phyloP scores from a whole-genome alignment of 495 filamentous ascomycete genomes.

The Clohesyomyces aquaticus region DNA sequence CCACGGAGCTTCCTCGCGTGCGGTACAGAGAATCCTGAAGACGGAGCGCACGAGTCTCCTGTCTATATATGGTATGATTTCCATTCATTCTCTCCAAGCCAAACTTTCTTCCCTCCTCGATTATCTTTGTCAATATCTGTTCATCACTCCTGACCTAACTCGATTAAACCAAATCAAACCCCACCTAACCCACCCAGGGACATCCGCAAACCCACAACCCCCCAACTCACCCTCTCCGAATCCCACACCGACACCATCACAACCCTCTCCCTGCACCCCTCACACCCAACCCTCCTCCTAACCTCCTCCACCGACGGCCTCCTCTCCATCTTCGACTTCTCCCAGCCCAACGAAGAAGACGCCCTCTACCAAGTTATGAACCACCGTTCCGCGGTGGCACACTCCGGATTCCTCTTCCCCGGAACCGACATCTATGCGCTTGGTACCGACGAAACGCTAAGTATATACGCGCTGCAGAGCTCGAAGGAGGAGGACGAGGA shows the following conservation, averaged over 20 bases:
- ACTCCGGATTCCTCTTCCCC: constrained; percentile 70
- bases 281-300: constrained; percentile 64
- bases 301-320: constrained; percentile 93
- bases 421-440: constrained; percentile 60
- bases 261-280: constrained; percentile 70
- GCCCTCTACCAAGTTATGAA: constrained; percentile 86
- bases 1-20: constrained; percentile 65
- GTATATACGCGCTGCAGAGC: constrained; percentile 71
- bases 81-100: background rate
- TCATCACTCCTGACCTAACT: background rate
- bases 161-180: background rate
- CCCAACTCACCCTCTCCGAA: constrained; percentile 71
- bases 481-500: constrained; percentile 59
- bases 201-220: constrained; percentile 59
- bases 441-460: constrained; percentile 72
- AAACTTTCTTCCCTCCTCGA: too few relatives aligned
- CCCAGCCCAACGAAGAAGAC: constrained; percentile 69
- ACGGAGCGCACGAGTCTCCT: constrained; percentile 61
- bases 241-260: constrained; percentile 94
- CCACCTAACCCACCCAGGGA: constrained; percentile 57
- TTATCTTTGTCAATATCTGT: too few relatives aligned
- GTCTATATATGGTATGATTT: constrained; percentile 71
- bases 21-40: constrained; percentile 76
- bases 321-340: constrained; percentile 80
- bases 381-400: constrained; percentile 80